phyloP scores from a whole-genome alignment of 2,329 filamentous ascomycete genomes.

The Aphanocladium album region DNA sequence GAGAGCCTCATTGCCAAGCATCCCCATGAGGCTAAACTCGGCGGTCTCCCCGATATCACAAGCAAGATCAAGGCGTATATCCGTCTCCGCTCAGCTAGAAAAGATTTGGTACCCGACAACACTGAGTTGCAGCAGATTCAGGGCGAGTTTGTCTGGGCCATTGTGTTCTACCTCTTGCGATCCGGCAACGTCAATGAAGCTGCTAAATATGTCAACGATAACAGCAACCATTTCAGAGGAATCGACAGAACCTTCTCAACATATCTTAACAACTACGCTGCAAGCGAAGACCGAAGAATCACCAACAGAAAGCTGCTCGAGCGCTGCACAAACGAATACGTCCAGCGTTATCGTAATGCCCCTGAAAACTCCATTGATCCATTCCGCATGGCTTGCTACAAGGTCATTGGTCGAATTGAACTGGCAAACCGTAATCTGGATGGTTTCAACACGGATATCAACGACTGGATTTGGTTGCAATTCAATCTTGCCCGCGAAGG shows the following conservation, averaged over 20 bases:
- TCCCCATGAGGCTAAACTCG: conserved; percentile 81
- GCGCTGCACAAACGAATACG: conserved; percentile 85
- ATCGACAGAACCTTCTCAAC: conserved; percentile 86
- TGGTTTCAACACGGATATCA: conserved; percentile 58
- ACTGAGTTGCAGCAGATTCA: conserved; percentile 73
- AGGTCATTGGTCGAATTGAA: conserved; percentile 82
- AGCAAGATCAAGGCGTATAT: conserved; percentile 94
- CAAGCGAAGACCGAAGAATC: conserved; percentile 69
- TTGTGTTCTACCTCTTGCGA: conserved; percentile 87
- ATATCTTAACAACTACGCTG: conserved; percentile 81
- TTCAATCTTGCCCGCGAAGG: conserved; percentile 64
- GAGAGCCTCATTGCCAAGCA: conserved; percentile 75
- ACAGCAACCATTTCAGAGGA: conserved; percentile 76
- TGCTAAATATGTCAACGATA: conserved; percentile 75
- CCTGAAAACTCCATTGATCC: conserved; percentile 86
- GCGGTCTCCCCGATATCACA: conserved; percentile 79
- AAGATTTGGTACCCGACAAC: conserved; percentile 78
- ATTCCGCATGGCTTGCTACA: conserved; percentile 96
- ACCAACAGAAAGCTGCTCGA: conserved; percentile 70
- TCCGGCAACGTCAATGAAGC: conserved; percentile 82
- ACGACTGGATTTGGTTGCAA: conserved; percentile 69
- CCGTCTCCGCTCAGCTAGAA: conserved; percentile 70
- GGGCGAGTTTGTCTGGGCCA: conserved; percentile 85
- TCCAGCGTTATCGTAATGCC: conserved; percentile 75
- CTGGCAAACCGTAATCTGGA: conserved; percentile 60